phyloP scores from a whole-genome alignment of 225 moss, liverwort and hornwort species.

The Neckera pumila region DNA sequence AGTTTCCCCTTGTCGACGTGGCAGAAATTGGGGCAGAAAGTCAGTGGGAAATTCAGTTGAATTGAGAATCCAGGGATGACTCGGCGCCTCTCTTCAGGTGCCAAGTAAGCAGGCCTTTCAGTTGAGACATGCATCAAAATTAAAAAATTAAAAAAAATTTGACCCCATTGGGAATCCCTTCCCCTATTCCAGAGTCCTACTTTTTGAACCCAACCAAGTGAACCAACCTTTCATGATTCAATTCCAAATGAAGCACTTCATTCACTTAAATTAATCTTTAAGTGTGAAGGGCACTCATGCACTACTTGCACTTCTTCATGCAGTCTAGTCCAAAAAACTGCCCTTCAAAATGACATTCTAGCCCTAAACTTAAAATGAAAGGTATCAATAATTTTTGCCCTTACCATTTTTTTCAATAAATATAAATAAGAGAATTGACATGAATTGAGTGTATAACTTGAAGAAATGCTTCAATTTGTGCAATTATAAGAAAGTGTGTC shows the following conservation, averaged over 20 bases:
- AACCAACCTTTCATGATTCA: not conserved
- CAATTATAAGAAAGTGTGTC: too few relatives aligned
- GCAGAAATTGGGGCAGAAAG: not conserved
- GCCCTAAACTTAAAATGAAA: too few relatives aligned
- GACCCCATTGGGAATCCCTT: not conserved
- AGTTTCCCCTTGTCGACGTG: not conserved
- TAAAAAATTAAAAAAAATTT: not conserved
- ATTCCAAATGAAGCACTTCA: not conserved
- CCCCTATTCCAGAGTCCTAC: not conserved
- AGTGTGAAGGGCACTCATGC: not conserved
- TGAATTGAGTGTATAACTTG: too few relatives aligned
- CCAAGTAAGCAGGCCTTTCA: not conserved
- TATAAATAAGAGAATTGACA: too few relatives aligned
- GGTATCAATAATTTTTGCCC: too few relatives aligned
- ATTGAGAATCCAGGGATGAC: not conserved
- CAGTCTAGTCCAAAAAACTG: not conserved
- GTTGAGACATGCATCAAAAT: not conserved
- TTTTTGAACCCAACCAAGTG: not conserved
- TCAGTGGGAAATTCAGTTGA: too few relatives aligned
- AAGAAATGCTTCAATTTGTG: too few relatives aligned
- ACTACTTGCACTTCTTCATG: accelerated
- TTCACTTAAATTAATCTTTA: not conserved
- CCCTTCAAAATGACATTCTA: too few relatives aligned
- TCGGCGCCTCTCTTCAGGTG: not conserved
- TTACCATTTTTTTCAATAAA: too few relatives aligned